These are phyloP conservation scores for Daldinia childiae DNA, from an alignment of 495 filamentous ascomycete genomes.

Conservation along the genomic window DNA sequence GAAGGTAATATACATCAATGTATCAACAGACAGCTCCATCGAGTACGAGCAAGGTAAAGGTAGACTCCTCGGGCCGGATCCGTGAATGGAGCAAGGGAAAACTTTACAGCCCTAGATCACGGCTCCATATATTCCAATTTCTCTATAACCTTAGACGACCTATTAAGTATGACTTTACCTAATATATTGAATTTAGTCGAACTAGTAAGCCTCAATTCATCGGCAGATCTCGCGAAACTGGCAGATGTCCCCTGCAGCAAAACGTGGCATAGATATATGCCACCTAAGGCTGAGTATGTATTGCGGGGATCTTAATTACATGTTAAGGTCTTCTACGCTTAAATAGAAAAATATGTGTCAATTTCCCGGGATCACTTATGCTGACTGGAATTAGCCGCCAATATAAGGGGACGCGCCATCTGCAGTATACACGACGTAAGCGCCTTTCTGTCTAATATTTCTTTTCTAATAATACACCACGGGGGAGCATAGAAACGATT, in stretches of 20 bases:
- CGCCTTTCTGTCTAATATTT: background rate
- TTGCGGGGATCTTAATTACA: slow-evolving; percentile 26
- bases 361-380: slow-evolving; percentile 25
- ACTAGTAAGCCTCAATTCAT: slow-evolving; percentile 25
- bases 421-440: slow-evolving; percentile 10
- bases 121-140: background rate
- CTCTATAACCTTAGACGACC: background rate
- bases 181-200: slow-evolving; percentile 22
- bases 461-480: slow-evolving; percentile 9
- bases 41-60: slow-evolving; percentile 14
- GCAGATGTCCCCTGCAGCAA: slow-evolving; percentile 27
- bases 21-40: background rate
- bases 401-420: slow-evolving; percentile 10
- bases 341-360: slow-evolving; percentile 39
- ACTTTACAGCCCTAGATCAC: slow-evolving; percentile 6
- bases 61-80: slow-evolving; percentile 3
- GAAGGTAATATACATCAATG: slow-evolving; percentile 32
- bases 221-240: slow-evolving; percentile 25
- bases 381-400: slow-evolving; percentile 35
- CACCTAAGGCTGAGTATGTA: slow-evolving; percentile 6
- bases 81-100: background rate
- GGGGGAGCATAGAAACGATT: background rate
- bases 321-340: background rate
- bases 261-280: slow-evolving; percentile 25
- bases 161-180: background rate